Conservation (phyloP, 129 eudicot species). For the Flaveria bidentis region DNA sequence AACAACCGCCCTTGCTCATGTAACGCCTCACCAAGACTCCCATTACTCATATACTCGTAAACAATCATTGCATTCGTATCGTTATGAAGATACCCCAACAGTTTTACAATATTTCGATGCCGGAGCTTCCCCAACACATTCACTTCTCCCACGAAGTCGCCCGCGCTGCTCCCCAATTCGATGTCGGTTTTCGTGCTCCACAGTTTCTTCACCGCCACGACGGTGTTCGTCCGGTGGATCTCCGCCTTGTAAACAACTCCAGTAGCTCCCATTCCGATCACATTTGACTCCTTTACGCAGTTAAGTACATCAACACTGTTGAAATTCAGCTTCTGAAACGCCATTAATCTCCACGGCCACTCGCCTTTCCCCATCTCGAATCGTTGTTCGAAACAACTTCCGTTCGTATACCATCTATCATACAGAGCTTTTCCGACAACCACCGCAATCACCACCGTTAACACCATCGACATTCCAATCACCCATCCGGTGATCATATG, state of each 20-base stretch:
- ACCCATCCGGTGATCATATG: conserved; percentile 72
- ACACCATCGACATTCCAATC: conserved; percentile 53
- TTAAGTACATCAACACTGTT: conserved; percentile 59
- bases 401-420: conserved; percentile 52
- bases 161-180: conserved; percentile 59
- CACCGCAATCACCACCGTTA: conserved; percentile 43
- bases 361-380: conserved; percentile 53
- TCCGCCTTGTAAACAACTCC: conserved; percentile 90
- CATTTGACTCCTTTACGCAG: conserved; percentile 67
- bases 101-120: conserved; percentile 78
- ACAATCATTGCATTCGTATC: conserved; percentile 71
- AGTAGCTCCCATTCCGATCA: conserved; percentile 87
- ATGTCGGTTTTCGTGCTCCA: conserved; percentile 71
- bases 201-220: conserved; percentile 82
- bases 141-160: conserved; percentile 74
- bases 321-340: conserved; percentile 85
- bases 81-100: conserved; percentile 78
- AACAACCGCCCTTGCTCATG: conserved; percentile 63
- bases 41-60: conserved; percentile 83
- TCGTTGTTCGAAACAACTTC: conserved; percentile 58
- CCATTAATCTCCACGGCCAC: conserved; percentile 90
- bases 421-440: conserved; percentile 50
- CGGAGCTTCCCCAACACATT: conserved; percentile 72
- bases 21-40: conserved; percentile 86
- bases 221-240: conserved; percentile 51